These are phyloP conservation scores for Penicillium concentricum DNA, from an alignment of 2,329 filamentous ascomycete genomes.

Conservation along the genomic window DNA sequence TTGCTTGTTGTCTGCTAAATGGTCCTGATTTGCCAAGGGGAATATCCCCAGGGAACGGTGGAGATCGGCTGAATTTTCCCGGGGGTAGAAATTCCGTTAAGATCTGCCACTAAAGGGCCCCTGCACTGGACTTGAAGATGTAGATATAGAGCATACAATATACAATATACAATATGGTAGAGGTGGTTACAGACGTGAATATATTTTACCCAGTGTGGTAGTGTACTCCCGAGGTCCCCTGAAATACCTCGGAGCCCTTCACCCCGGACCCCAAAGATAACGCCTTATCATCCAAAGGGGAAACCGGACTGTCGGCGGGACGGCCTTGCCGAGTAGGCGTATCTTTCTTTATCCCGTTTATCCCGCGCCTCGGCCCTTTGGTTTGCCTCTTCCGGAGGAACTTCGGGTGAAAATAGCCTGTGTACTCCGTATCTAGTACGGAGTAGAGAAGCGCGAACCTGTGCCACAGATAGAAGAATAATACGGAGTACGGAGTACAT, in stretches of 20 bases:
- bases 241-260: no score
- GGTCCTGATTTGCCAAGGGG: neutral
- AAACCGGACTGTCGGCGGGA: neutral
- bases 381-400: neutral
- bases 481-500: neutral
- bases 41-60: neutral
- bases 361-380: neutral
- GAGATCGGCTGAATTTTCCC: constrained; percentile 4
- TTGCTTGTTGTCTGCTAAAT: neutral
- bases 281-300: constrained; percentile 5
- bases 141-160: neutral
- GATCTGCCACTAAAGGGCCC: constrained; percentile 23
- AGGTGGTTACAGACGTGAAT: neutral
- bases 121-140: neutral
- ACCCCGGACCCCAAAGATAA: neutral
- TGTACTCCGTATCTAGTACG: no score
- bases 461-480: neutral
- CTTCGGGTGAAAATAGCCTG: neutral
- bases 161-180: neutral
- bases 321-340: constrained; percentile 16
- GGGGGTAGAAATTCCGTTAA: constrained; percentile 3
- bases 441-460: neutral
- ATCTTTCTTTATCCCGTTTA: constrained; percentile 17
- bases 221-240: no score
- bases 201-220: no score